Base-by-base conservation (phyloP, 441 rosid species). In the Populus hybrid region DNA sequence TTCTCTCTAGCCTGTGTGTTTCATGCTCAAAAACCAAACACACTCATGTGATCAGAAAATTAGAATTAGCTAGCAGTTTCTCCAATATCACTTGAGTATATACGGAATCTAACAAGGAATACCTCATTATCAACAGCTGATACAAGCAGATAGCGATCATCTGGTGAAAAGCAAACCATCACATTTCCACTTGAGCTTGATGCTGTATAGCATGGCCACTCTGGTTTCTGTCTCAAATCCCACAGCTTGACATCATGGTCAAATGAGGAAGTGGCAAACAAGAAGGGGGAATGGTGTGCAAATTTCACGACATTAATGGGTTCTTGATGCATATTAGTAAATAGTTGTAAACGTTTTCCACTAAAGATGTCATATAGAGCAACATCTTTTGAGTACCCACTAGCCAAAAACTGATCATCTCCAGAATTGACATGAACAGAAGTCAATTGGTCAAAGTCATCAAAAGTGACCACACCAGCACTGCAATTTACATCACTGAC, bases 81-180 rank as follows among this genome's bases (percentile, higher is more conserved):
- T 12, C 57, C 57, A 46, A 5, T 46, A 46, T 46, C 57, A 12
- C 57, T 46, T 12, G 57, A 4, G 57, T 14, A 46, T 14, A 14
- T 46, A 46, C 57, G 1, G 14, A 46, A 46, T 46, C 57, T 14
- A 46, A 46, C 67, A 54, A 73, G 67, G 76, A 74, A 54, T 88
- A 95, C 99, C 99, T 94, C 99, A 74, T 95, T 95, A 86, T 95
- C 99, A 67, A 95, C 94, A 69, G 99, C 97, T 76, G 99, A 95
- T 40, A 84, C 89, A 10, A 95, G 95, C 85, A 94, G 98, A 84
- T 94, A 94, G 34, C 89, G 94, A 87, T 95, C 99, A 81, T 95
- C 99, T 1, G 97, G 98, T 73, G 99, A 95, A 87, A 95, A 95
- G 89, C 99, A 94, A 83, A 94, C 97, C 99, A 95, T 95, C 70